Base-by-base conservation (phyloP, 805 yeast species). In the Ogataea pignaliae region DNA sequence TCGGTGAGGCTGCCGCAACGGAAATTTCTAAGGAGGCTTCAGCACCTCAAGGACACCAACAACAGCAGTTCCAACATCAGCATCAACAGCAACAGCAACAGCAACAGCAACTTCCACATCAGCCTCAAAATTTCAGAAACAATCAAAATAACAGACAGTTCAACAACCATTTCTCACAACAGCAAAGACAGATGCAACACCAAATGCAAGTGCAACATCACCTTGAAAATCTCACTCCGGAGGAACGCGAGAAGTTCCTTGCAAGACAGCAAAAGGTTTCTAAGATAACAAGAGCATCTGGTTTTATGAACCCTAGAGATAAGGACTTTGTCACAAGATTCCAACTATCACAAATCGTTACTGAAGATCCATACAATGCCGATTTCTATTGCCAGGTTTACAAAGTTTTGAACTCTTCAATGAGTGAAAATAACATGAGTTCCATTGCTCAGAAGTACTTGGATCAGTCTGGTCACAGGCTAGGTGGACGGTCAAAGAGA, bases 281-380 rank as follows among this genome's bases (percentile, higher is more conserved):
- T 38, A 75, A 84, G 51, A 86, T 88, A 56, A 74, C 85, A 60
- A 81, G 79, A 58, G 88, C 83, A 69, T 85, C 93, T 28, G 97
- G 97, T 51, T 79, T 93, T 51, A 93, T 93, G 99, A 88, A 89
- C 57, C 96, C 96, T 45, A 86, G 91, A 69, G 99, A 93, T 65
- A 90, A 90, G 69, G 97, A 91, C 67, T 89, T 87, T 60, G 91
- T 93, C 40, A 88, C 97, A 36, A 78, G 97, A 62, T 83, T 90
- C 60, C 99, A 93, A 67, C 75, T 93, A 51, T 88, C 96, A 40
- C 97, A 90, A 64, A 85, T 93, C 66, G 97, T 93, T 40, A 86
- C 97, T 10, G 97, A 90, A 44, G 98, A 93, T 66, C 99, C 99
- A 12, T 88, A 86, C 65, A 88, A 87, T 59, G 99, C 93, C 66